Percentiles rank a stretch among this genome's conserved stretches.
phyloP scores from a whole-genome alignment of 345 rosid species.

The Theobroma cacao region DNA sequence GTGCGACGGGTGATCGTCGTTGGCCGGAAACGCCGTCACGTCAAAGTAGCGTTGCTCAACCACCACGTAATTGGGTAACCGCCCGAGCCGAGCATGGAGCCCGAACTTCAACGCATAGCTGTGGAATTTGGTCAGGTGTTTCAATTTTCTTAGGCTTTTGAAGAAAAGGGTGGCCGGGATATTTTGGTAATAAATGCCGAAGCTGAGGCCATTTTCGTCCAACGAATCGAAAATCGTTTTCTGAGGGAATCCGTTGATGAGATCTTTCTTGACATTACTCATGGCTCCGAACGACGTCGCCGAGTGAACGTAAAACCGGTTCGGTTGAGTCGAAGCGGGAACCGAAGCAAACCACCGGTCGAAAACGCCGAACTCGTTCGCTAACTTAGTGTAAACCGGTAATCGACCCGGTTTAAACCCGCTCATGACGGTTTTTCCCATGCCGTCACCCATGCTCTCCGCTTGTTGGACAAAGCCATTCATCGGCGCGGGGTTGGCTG shows the following conservation, averaged over 20 bases:
- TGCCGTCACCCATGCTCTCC: conserved; percentile 55
- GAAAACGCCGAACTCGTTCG: conserved; percentile 83
- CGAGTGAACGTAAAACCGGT: conserved; percentile 94
- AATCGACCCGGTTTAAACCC: conserved; percentile 71
- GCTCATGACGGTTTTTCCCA: conserved; percentile 74
- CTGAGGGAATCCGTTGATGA: conserved; percentile 86
- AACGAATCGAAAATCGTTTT: conserved; percentile 88
- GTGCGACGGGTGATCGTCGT: conserved; percentile 96
- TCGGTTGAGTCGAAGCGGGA: conserved; percentile 97
- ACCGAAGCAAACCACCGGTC: conserved; percentile 99
- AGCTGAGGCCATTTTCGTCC: conserved; percentile 76
- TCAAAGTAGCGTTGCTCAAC: conserved; percentile 91
- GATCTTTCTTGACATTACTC: conserved; percentile 86
- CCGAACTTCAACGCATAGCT: conserved; percentile 57
- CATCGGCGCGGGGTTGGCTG: conserved; percentile 61
- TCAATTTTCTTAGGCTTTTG: conserved; percentile 65
- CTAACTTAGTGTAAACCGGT: conserved; percentile 77
- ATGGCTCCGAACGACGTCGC: conserved; percentile 94
- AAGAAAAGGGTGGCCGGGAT: conserved; percentile 93
- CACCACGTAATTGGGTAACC: conserved; percentile 80
- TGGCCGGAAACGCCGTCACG: conserved; percentile 61
- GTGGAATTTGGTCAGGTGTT: conserved; percentile 69
- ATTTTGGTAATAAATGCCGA: conserved; percentile 93
- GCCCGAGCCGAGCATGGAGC: conserved; percentile 65
- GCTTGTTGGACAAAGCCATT: conserved; percentile 94